Conservation (phyloP, 2,329 filamentous ascomycete genomes). For the Aspergillus puulaauensis region DNA sequence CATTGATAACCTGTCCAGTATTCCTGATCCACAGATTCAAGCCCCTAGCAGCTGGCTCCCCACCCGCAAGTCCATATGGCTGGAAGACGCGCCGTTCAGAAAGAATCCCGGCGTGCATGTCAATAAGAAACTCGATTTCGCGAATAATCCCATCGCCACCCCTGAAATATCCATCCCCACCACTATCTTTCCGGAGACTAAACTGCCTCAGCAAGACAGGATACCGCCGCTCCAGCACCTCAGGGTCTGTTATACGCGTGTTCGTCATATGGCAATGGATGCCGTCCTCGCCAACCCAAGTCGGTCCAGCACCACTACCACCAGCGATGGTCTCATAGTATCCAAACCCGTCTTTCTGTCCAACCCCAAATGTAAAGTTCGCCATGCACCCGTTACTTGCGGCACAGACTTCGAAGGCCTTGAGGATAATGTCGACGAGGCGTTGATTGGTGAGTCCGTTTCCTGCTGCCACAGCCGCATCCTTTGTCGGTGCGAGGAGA, state of each 20-base stretch:
- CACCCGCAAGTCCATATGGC: constrained; percentile 1
- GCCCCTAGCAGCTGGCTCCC: neutral
- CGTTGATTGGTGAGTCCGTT: constrained; percentile 79
- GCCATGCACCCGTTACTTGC: constrained; percentile 80
- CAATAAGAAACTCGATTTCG: constrained; percentile 4
- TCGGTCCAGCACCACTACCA: constrained; percentile 71
- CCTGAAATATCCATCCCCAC: constrained; percentile 55
- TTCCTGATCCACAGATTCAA: neutral
- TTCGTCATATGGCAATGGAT: constrained; percentile 89
- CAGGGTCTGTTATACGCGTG: constrained; percentile 78
- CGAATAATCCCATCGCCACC: constrained; percentile 5
- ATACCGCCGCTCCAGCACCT: constrained; percentile 78
- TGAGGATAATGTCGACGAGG: constrained; percentile 79
- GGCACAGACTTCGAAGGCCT: constrained; percentile 75
- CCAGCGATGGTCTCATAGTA: constrained; percentile 89
- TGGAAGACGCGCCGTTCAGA: neutral
- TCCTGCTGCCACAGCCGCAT: constrained; percentile 77
- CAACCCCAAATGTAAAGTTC: constrained; percentile 75
- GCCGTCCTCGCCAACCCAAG: constrained; percentile 73
- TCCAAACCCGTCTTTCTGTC: constrained; percentile 73
- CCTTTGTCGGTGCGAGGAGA: constrained; percentile 72
- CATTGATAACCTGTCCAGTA: neutral
- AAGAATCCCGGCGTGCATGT: neutral
- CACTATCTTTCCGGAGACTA: constrained; percentile 62
- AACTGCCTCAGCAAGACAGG: constrained; percentile 75